Evolutionary conservation across 805 yeast species (phyloP).

Genomic region (Priceomyces castillae): DNA sequence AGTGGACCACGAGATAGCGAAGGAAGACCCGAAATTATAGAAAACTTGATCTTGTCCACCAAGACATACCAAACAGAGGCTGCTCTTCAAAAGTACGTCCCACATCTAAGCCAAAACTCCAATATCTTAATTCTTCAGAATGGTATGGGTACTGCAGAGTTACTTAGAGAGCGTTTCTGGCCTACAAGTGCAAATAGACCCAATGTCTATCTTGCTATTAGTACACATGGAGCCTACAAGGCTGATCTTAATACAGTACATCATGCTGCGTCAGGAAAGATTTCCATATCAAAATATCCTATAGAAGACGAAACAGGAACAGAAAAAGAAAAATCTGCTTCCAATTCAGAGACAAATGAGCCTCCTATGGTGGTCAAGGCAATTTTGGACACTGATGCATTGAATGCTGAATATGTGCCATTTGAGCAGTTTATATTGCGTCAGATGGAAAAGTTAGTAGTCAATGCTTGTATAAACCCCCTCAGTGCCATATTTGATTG

Average conservation of each 20-base stretch:
- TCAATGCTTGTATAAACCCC: conserved; percentile 83
- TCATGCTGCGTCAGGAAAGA: conserved; percentile 72
- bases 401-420: conserved; percentile 27
- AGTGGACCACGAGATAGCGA: conserved; percentile 15
- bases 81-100: conserved; percentile 58
- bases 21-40: conserved; percentile 28
- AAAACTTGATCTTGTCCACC: conserved; percentile 68
- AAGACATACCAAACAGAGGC: conserved; percentile 71
- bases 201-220: conserved; percentile 66
- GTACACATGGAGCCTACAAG: conserved; percentile 79
- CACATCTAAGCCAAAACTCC: conserved; percentile 47
- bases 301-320: conserved; percentile 9
- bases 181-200: conserved; percentile 48
- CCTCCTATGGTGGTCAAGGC: conserved; percentile 20
- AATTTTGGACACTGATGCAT: conserved; percentile 19
- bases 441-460: conserved; percentile 73
- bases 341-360: background rate
- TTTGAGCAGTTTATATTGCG: conserved; percentile 47
- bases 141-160: conserved; percentile 72
- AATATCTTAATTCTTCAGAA: conserved; percentile 75
- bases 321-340: background rate
- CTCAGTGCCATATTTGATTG: conserved; percentile 76
- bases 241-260: conserved; percentile 26
- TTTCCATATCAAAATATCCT: conserved; percentile 60
- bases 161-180: conserved; percentile 54